Evolutionary conservation across 495 filamentous ascomycete species (phyloP).

Genomic region (Penicillium paxilli): DNA sequence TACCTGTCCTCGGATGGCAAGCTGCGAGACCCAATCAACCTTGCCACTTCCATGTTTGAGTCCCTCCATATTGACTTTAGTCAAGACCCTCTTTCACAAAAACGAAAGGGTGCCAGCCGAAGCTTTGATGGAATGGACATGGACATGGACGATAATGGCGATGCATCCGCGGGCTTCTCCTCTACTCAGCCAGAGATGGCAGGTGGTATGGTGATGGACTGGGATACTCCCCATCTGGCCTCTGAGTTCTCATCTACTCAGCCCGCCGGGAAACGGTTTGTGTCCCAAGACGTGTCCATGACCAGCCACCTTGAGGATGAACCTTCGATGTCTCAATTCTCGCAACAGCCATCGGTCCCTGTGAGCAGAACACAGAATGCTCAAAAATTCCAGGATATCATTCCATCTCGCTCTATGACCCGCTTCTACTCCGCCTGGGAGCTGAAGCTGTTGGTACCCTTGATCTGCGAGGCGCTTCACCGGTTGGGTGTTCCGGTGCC

Average conservation of each 20-base stretch:
- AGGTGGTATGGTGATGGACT: conserved; percentile 71
- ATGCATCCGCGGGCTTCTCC: conserved; percentile 44
- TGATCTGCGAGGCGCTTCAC: conserved; percentile 79
- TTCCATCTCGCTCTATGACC: conserved; percentile 77
- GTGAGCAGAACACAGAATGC: conserved; percentile 84
- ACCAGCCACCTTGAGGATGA: conserved; percentile 77
- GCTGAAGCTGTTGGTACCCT: conserved; percentile 72
- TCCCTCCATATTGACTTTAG: conserved; percentile 88
- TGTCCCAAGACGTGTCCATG: conserved; percentile 37
- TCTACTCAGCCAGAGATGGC: conserved; percentile 82
- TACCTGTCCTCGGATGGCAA: conserved; percentile 72
- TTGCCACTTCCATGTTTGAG: conserved; percentile 93
- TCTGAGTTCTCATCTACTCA: conserved; percentile 56
- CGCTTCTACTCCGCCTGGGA: conserved; percentile 88
- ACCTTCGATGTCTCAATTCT: conserved; percentile 91
- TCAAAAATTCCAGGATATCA: conserved; percentile 82
- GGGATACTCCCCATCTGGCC: conserved; percentile 61
- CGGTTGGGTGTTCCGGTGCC: conserved; percentile 77
- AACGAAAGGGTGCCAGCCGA: conserved; percentile 39
- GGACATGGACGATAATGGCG: conserved; percentile 48
- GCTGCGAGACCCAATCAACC: conserved; percentile 73
- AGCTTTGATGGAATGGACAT: conserved; percentile 52
- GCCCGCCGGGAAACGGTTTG: conserved; percentile 34
- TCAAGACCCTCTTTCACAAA: conserved; percentile 56
- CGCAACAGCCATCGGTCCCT: conserved; percentile 74